These are phyloP conservation scores for Aspergillus novoparasiticus DNA, from an alignment of 2,329 filamentous ascomycete species.

Conservation along the genomic window DNA sequence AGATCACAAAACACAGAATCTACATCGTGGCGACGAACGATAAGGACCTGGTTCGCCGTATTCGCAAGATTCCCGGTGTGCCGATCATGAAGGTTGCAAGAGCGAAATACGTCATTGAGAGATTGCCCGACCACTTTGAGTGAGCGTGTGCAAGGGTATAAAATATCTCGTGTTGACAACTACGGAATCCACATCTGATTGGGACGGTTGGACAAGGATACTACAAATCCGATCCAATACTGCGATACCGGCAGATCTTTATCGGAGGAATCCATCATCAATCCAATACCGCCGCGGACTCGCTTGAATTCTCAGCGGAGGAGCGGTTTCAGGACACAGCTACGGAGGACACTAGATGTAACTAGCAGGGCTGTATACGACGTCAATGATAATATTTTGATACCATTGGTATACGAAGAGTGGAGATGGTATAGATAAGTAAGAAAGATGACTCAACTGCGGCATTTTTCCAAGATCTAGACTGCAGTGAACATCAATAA, in stretches of 20 bases:
- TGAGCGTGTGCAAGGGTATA: slow-evolving; percentile 5
- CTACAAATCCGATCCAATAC: neutral
- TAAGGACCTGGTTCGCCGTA: slow-evolving; percentile 76
- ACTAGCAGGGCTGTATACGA: neutral
- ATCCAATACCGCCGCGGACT: neutral
- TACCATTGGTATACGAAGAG: neutral
- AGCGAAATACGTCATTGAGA: slow-evolving; percentile 93
- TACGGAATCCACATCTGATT: neutral
- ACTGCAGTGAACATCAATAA: neutral
- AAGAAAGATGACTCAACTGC: neutral
- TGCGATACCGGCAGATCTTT: slow-evolving; percentile 1
- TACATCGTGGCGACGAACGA: slow-evolving; percentile 74
- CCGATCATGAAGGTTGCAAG: slow-evolving; percentile 75
- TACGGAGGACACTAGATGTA: neutral
- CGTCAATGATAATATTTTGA: slow-evolving; percentile 1
- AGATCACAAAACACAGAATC: slow-evolving; percentile 66
- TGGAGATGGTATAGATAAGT: neutral
- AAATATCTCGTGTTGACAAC: neutral
- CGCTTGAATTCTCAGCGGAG: neutral
- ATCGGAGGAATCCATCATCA: neutral
- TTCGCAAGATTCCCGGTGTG: slow-evolving; percentile 77
- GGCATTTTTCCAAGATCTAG: neutral
- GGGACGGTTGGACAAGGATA: neutral
- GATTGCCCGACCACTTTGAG: slow-evolving; percentile 80
- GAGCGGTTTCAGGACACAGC: neutral